Conservation (phyloP, 805 yeast species). For the Candida boidinii region DNA sequence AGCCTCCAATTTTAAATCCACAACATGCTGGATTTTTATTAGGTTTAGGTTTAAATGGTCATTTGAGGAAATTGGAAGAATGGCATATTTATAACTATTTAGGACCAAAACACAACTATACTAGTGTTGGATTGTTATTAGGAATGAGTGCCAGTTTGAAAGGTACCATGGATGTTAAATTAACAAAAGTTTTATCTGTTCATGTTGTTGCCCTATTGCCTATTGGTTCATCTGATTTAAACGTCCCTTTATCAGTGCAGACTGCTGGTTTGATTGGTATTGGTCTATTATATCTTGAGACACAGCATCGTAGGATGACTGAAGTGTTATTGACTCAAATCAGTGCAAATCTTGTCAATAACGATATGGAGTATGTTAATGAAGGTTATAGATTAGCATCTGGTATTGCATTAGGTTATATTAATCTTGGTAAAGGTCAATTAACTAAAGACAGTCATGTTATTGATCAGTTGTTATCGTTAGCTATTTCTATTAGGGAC, state of each 20-base stretch:
- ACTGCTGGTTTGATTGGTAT: slow-evolving; percentile 88
- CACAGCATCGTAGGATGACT: slow-evolving; percentile 81
- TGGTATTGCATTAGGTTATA: slow-evolving; percentile 80
- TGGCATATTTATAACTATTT: slow-evolving; percentile 94
- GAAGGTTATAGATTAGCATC: slow-evolving; percentile 84
- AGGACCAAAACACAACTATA: slow-evolving; percentile 78
- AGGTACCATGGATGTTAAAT: slow-evolving; percentile 77
- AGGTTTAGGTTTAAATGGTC: slow-evolving; percentile 90
- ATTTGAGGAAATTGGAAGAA: slow-evolving; percentile 72
- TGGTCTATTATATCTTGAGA: slow-evolving; percentile 71
- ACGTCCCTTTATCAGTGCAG: slow-evolving; percentile 76
- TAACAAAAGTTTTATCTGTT: slow-evolving; percentile 86
- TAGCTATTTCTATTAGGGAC: slow-evolving; percentile 55
- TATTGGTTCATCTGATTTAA: slow-evolving; percentile 80
- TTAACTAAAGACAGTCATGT: slow-evolving; percentile 55
- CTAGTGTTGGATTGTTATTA: slow-evolving; percentile 78
- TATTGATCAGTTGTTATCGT: slow-evolving; percentile 47
- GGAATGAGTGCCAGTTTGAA: slow-evolving; percentile 89
- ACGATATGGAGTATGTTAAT: slow-evolving; percentile 49
- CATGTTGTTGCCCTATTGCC: slow-evolving; percentile 91
- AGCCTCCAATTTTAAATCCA: slow-evolving; percentile 59
- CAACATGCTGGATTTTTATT: slow-evolving; percentile 93
- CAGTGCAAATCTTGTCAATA: slow-evolving; percentile 39
- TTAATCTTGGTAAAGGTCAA: slow-evolving; percentile 72
- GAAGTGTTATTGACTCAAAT: slow-evolving; percentile 70